Evolutionary conservation across 306 rosid genomes (phyloP).

Genomic region (Oxytropis ochrocephala): DNA sequence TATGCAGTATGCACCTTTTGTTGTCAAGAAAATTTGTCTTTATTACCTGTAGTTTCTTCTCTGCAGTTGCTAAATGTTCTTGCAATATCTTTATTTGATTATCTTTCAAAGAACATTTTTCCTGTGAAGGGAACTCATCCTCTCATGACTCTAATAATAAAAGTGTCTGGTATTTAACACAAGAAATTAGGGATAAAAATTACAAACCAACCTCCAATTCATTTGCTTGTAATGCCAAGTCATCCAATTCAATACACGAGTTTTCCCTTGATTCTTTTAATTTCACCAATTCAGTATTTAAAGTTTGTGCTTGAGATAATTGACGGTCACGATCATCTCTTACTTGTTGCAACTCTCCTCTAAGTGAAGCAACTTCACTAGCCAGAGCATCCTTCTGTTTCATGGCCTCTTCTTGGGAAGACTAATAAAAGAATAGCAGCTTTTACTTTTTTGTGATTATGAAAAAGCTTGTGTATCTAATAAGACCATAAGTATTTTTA

Average conservation of each 20-base stretch:
- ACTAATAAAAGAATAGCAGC: constrained; percentile 35
- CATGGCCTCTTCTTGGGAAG: constrained; percentile 89
- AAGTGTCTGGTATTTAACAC: neutral
- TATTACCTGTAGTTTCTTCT: constrained; percentile 72
- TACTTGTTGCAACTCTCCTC: constrained; percentile 75
- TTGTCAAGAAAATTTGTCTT: neutral
- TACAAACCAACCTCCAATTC: constrained; percentile 67
- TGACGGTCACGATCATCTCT: constrained; percentile 78
- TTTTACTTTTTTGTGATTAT: neutral
- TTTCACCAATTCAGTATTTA: constrained; percentile 48
- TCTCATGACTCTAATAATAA: constrained; percentile 3
- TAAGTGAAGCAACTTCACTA: constrained; percentile 61
- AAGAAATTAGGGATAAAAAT: neutral
- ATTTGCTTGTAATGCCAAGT: constrained; percentile 42
- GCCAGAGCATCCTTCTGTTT: constrained; percentile 78
- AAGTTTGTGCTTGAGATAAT: constrained; percentile 46
- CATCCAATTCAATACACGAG: constrained; percentile 53
- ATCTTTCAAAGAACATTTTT: constrained; percentile 56
- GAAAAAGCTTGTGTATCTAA: neutral
- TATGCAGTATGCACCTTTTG: too few species aligned
- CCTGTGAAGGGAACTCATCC: constrained; percentile 45
- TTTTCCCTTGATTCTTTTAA: constrained; percentile 53
- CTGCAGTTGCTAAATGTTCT: constrained; percentile 58
- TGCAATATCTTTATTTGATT: constrained; percentile 51
- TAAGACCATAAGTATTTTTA: neutral